Percentiles rank a stretch among this genome's conserved stretches.
Evolutionary conservation across 1,284 basidiomycete genomes (phyloP).

Genomic region (Pisolithus thermaeus): DNA sequence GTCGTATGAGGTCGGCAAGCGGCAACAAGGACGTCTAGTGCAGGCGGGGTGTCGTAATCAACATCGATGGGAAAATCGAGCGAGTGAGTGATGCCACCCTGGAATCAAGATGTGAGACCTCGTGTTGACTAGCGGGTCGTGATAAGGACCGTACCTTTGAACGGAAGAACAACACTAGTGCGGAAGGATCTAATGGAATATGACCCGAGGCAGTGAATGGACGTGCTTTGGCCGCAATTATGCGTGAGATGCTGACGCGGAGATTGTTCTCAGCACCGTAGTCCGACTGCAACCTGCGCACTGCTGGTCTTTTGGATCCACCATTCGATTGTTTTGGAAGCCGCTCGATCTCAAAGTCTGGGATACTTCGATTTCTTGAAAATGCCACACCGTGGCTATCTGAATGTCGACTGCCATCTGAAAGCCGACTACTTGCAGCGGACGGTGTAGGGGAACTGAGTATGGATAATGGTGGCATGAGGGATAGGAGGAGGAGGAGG

Average conservation of each 20-base stretch:
- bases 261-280: conserved; percentile 50
- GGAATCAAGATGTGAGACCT: neutral
- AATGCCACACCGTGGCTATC: conserved; percentile 21
- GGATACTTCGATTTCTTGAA: conserved; percentile 30
- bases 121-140: conserved; percentile 1
- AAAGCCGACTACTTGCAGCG: conserved; percentile 26
- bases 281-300: conserved; percentile 31
- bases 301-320: conserved; percentile 23
- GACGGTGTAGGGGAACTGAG: conserved; percentile 28
- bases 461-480: conserved; percentile 24
- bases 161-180: conserved; percentile 70
- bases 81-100: conserved; percentile 75
- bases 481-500: conserved; percentile 7
- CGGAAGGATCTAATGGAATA: conserved; percentile 63
- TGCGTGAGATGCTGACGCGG: conserved; percentile 48
- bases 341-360: conserved; percentile 60
- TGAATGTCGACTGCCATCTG: conserved; percentile 30
- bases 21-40: conserved; percentile 72
- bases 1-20: conserved; percentile 64
- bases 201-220: conserved; percentile 64
- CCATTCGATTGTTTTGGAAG: conserved; percentile 32
- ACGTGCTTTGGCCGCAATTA: conserved; percentile 54
- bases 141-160: conserved; percentile 49
- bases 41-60: conserved; percentile 66
- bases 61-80: conserved; percentile 77